Conservation (phyloP, 495 filamentous ascomycete species). For the Annulohypoxylon stygium region DNA sequence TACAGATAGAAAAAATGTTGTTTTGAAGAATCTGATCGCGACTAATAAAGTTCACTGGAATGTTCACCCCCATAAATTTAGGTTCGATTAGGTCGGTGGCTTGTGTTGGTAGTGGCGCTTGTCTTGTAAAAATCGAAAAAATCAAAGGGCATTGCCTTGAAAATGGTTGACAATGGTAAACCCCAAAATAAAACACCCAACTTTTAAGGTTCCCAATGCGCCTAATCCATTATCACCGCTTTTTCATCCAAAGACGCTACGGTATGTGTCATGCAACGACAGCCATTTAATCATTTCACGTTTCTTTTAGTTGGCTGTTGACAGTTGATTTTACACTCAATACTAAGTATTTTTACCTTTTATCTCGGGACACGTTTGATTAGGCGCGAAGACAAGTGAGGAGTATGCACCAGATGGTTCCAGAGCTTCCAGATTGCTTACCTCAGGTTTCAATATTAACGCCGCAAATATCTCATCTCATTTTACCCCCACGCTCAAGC, state of each 20-base stretch:
- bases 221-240: neutral
- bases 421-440: neutral
- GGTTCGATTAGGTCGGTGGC: neutral
- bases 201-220: neutral
- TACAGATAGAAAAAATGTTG: neutral
- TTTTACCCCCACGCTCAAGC: neutral
- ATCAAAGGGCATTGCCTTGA: neutral
- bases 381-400: neutral
- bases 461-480: constrained; percentile 9
- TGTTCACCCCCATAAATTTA: neutral
- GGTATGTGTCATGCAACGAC: neutral
- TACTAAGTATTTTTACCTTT: neutral
- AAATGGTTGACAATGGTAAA: neutral
- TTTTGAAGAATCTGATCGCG: constrained; percentile 3
- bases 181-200: neutral
- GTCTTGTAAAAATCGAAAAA: neutral
- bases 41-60: neutral
- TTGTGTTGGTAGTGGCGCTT: neutral
- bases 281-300: neutral
- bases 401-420: neutral
- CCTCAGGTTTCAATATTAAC: neutral
- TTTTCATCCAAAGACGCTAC: neutral
- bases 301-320: constrained; percentile 3
- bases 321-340: neutral
- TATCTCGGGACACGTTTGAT: neutral